Evolutionary conservation across 768 basidiomycete genomes (phyloP), one percentile per base, ranked within the genome.

Genomic region (Galerina marginata): DNA sequence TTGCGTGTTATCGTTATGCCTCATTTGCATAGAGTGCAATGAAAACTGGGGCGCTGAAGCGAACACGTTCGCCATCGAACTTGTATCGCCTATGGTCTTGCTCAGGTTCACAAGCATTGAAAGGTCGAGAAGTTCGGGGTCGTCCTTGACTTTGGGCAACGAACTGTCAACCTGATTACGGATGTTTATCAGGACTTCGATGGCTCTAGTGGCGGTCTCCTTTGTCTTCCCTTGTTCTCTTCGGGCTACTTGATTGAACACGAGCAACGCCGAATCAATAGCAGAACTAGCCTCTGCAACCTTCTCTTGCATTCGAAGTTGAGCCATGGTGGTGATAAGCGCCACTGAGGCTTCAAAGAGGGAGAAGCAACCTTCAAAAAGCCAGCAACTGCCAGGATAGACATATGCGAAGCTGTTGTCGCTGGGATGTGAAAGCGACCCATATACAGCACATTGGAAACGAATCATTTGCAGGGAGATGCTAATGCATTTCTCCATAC

Each of bases 291-390:
- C 76, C 55, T 80, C 80, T 2, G 58, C 60, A 33, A 72, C 69
- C 65, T 76, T 74, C 47, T 74, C 74, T 47, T 76, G 72, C 66
- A 75, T 77, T 43, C 78, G 77, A 44, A 71, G 71, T 54, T 78
- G 78, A 14, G 79, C 70, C 53, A 80, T 64, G 11, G 75, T 77
- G 23, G 79, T 78, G 38, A 79, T 71, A 20, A 84, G 75, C 58
- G 79, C 78, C 54, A 84, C 76, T 14, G 79, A 75, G 29, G 79
- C 81, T 66, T 84, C 82, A 61, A 82, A 79, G 10, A 82, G 71
- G 7, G 78, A 76, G 65, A 78, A 76, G 59, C 77, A 81, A 5
- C 78, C 79, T 59, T 75, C 75, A 61, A 80, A 81, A 54, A 74
- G 74, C 78, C 79, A 81, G 59, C 69, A 71, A 60, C 62, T 72